phyloP scores from a whole-genome alignment of 306 rosid species.

The Senna siamea region DNA sequence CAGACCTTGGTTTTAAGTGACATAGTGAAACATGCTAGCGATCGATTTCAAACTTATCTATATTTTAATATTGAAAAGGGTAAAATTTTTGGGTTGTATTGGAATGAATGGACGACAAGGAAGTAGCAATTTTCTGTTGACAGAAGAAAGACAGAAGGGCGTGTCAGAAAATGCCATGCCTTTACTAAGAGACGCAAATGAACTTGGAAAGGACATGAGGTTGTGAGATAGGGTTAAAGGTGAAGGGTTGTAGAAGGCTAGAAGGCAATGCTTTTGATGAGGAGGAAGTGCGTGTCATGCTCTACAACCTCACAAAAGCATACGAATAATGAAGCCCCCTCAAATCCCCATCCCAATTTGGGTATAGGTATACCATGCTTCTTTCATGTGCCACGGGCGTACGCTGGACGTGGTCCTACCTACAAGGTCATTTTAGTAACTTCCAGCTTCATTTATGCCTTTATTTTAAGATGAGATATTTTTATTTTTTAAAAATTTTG shows the following conservation, averaged over 20 bases:
- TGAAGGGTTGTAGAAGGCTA: not conserved
- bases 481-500: no score
- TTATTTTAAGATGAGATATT: conserved; percentile 1
- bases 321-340: conserved; percentile 27
- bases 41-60: no score
- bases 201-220: conserved; percentile 5
- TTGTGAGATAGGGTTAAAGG: not conserved
- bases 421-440: not conserved
- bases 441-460: not conserved
- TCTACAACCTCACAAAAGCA: conserved; percentile 15
- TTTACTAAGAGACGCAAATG: conserved; percentile 17
- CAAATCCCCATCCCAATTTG: not conserved
- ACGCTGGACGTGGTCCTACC: not conserved
- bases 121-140: not conserved
- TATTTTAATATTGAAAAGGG: not conserved
- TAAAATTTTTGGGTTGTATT: not conserved
- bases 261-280: not conserved
- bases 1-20: no score
- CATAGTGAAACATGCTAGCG: no score
- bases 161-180: conserved; percentile 47
- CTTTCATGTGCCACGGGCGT: conserved; percentile 25
- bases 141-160: conserved; percentile 33
- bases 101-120: not conserved
- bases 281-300: conserved; percentile 15
- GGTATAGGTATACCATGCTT: not conserved